Evolutionary conservation across 192 early-diverging fungal species (phyloP).

Genomic region (Funneliformis geosporum): DNA sequence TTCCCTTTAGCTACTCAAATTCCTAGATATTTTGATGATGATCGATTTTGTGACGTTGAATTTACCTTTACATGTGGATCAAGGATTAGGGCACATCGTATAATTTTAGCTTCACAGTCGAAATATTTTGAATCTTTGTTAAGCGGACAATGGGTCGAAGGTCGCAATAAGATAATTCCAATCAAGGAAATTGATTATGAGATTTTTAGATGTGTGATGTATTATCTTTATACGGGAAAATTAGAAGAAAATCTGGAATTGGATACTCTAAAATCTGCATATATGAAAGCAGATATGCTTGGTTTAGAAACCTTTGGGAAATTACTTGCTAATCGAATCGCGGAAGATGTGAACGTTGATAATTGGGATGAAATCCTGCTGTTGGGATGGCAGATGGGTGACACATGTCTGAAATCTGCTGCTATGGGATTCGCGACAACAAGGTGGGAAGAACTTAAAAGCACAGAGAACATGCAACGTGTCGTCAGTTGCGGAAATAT

Average conservation of each 20-base stretch:
- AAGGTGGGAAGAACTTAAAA: slow-evolving; percentile 13
- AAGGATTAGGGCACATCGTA: slow-evolving; percentile 21
- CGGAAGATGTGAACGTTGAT: slow-evolving; percentile 19
- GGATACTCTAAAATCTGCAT: slow-evolving; percentile 5
- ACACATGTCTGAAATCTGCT: slow-evolving; percentile 9
- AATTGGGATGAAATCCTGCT: slow-evolving; percentile 25
- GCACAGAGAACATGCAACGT: slow-evolving; percentile 23
- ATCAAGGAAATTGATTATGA: slow-evolving; percentile 22
- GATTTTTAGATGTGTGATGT: slow-evolving; percentile 14
- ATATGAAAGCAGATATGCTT: slow-evolving; percentile 23
- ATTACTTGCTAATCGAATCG: slow-evolving; percentile 16
- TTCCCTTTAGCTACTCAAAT: slow-evolving; percentile 10
- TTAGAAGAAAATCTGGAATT: slow-evolving; percentile 25
- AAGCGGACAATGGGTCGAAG: slow-evolving; percentile 17
- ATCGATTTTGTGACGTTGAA: slow-evolving; percentile 22
- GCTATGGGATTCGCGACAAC: not conserved
- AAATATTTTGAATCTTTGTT: slow-evolving; percentile 24
- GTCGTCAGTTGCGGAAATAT: slow-evolving; percentile 16
- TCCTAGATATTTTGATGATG: slow-evolving; percentile 17
- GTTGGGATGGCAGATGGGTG: slow-evolving; percentile 21
- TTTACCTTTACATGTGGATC: slow-evolving; percentile 15
- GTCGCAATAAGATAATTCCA: slow-evolving; percentile 7
- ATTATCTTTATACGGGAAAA: slow-evolving; percentile 25
- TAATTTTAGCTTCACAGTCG: slow-evolving; percentile 17
- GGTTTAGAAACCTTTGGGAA: slow-evolving; percentile 20